Evolutionary conservation across 2,329 filamentous ascomycete species (phyloP).

Genomic region (Pseudogymnoascus sp.): DNA sequence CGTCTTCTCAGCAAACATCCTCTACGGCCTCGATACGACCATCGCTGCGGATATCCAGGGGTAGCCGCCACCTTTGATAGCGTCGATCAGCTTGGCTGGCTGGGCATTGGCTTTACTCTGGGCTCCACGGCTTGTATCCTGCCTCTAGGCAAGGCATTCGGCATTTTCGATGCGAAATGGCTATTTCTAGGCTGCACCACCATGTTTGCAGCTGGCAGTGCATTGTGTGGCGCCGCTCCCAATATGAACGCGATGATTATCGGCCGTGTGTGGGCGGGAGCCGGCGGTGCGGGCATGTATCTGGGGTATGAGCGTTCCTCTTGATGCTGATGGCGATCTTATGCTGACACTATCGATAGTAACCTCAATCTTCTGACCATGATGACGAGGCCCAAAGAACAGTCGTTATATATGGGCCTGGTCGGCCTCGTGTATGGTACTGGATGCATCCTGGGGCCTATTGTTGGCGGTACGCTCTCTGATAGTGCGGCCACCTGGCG

Average conservation of each 20-base stretch:
- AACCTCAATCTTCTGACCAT: constrained; percentile 24
- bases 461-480: constrained; percentile 29
- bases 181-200: not conserved
- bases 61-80: constrained; percentile 32
- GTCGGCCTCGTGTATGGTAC: constrained; percentile 30
- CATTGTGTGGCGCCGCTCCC: constrained; percentile 21
- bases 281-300: constrained; percentile 24
- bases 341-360: no score
- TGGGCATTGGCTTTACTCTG: constrained; percentile 32
- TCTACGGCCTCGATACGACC: constrained; percentile 34
- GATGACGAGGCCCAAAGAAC: constrained; percentile 26
- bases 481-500: constrained; percentile 34
- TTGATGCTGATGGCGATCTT: not conserved
- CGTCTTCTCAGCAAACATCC: constrained; percentile 24
- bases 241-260: constrained; percentile 22
- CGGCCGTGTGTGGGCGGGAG: constrained; percentile 20
- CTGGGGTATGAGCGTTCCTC: constrained; percentile 15
- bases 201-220: constrained; percentile 15
- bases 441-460: constrained; percentile 33
- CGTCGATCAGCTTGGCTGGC: constrained; percentile 34
- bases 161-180: constrained; percentile 11
- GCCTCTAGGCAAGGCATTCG: constrained; percentile 12
- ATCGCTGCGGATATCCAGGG: constrained; percentile 38
- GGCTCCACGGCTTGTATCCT: constrained; percentile 20
- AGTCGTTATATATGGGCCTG: constrained; percentile 26